Evolutionary conservation across 2,329 filamentous ascomycete species (phyloP).

Genomic region (Emmonsiellopsis sp.): DNA sequence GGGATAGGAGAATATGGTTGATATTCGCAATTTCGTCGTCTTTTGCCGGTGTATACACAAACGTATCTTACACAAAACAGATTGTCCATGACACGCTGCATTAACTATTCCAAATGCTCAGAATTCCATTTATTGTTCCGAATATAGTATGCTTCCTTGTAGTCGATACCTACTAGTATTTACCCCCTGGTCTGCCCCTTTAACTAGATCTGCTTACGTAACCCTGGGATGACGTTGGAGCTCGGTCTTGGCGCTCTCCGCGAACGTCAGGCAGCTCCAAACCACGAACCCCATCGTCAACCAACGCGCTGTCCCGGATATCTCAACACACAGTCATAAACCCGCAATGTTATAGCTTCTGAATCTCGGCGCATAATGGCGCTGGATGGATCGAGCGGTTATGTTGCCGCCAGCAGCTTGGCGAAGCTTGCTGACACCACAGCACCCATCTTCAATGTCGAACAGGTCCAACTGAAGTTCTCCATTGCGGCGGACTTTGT

Average conservation of each 20-base stretch:
- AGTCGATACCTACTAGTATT: too few species aligned
- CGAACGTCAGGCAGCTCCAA: background rate
- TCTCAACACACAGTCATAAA: background rate
- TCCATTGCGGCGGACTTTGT: conserved; percentile 92
- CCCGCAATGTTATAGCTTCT: conserved; percentile 10
- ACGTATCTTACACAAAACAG: too few species aligned
- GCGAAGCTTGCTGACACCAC: conserved; percentile 50
- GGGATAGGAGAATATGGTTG: background rate
- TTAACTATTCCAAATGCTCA: too few species aligned
- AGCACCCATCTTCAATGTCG: conserved; percentile 88
- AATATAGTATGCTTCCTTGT: too few species aligned
- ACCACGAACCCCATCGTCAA: background rate
- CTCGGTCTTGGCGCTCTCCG: background rate
- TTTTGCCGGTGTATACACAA: too few species aligned
- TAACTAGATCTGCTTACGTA: background rate
- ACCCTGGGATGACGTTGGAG: background rate
- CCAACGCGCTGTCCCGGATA: background rate
- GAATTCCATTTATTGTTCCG: too few species aligned
- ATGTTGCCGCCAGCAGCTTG: conserved; percentile 56
- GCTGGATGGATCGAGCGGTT: conserved; percentile 61
- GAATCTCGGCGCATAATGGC: conserved; percentile 47
- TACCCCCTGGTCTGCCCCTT: too few species aligned
- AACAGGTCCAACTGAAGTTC: conserved; percentile 88
- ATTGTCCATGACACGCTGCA: too few species aligned
- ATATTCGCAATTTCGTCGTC: too few species aligned